A percentile compares a stretch with the other conserved stretches of the same genome.
Conservation (phyloP, 202 grass and related monocot genomes). For the Saccharum hybrid region DNA sequence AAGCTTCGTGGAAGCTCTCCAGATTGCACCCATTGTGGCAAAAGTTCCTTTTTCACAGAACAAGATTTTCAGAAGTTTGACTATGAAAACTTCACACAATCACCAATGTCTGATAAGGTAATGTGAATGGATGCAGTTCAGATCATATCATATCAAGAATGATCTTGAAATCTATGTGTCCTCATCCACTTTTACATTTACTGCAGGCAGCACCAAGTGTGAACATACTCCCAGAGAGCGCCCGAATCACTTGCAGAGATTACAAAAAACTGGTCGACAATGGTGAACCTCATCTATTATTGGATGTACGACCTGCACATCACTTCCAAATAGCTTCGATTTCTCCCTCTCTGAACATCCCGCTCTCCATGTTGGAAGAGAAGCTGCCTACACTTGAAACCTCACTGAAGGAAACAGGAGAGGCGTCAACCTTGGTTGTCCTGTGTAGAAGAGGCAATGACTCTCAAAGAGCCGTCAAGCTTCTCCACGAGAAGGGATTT, state of each 20-base stretch:
- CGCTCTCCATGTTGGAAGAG: slow-evolving; percentile 60
- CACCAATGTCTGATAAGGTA: slow-evolving; percentile 95
- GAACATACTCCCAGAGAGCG: slow-evolving; percentile 58
- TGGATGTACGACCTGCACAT: slow-evolving; percentile 79
- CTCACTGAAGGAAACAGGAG: slow-evolving; percentile 39
- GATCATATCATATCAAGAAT: not conserved
- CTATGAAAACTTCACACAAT: slow-evolving; percentile 86
- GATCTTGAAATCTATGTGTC: not conserved
- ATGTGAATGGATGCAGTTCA: not conserved
- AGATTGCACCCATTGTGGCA: slow-evolving; percentile 65
- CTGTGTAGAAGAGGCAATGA: slow-evolving; percentile 88
- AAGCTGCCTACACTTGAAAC: slow-evolving; percentile 59
- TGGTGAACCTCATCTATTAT: slow-evolving; percentile 59
- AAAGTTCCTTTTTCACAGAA: slow-evolving; percentile 67
- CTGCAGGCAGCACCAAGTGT: slow-evolving; percentile 63
- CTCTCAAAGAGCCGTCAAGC: slow-evolving; percentile 71
- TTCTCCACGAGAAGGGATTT: slow-evolving; percentile 74
- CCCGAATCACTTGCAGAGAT: slow-evolving; percentile 64
- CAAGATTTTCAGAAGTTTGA: slow-evolving; percentile 80
- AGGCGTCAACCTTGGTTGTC: slow-evolving; percentile 45
- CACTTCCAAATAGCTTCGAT: slow-evolving; percentile 87
- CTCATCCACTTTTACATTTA: slow-evolving; percentile 23
- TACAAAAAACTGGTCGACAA: slow-evolving; percentile 67
- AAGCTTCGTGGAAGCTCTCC: slow-evolving; percentile 82
- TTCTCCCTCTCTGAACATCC: slow-evolving; percentile 72